Conservation (phyloP, 1,284 basidiomycete genomes). For the Irpex sp. region DNA sequence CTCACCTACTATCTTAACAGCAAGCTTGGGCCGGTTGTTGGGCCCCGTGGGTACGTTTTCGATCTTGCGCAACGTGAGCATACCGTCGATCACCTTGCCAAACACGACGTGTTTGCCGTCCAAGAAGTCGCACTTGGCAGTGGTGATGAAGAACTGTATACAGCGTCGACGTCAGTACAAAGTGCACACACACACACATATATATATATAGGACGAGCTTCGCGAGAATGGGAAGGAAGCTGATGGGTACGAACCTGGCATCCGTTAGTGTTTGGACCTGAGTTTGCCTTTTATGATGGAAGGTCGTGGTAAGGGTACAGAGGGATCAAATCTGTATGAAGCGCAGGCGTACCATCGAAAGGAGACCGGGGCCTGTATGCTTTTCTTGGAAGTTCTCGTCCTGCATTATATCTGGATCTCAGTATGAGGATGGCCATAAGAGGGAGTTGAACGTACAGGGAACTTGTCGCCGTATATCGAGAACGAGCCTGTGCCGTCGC, state of each 20-base stretch:
- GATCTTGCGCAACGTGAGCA: conserved; percentile 90
- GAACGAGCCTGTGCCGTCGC: conserved; percentile 91
- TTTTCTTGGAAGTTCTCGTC: conserved; percentile 96
- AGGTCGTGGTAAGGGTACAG: conserved; percentile 1
- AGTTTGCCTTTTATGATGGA: conserved; percentile 69
- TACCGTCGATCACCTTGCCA: conserved; percentile 81
- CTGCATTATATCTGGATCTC: conserved; percentile 28
- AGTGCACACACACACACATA: not conserved
- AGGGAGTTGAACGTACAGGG: conserved; percentile 46
- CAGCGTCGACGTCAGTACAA: not conserved
- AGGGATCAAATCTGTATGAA: conserved; percentile 1
- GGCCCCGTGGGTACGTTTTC: conserved; percentile 91
- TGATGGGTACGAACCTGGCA: conserved; percentile 58
- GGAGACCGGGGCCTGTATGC: conserved; percentile 79
- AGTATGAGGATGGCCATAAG: too few species aligned
- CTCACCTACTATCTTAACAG: conserved; percentile 81
- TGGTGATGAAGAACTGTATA: conserved; percentile 92
- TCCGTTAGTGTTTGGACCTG: conserved; percentile 89
- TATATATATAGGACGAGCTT: not conserved
- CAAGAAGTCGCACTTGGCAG: conserved; percentile 89
- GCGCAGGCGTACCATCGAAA: conserved; percentile 70
- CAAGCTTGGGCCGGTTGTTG: conserved; percentile 82
- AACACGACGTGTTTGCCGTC: conserved; percentile 90
- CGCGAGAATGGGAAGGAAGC: too few species aligned
- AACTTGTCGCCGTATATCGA: conserved; percentile 95